Conservation (phyloP, 164 flowering plant genomes). For the Magnolia changhungtana region DNA sequence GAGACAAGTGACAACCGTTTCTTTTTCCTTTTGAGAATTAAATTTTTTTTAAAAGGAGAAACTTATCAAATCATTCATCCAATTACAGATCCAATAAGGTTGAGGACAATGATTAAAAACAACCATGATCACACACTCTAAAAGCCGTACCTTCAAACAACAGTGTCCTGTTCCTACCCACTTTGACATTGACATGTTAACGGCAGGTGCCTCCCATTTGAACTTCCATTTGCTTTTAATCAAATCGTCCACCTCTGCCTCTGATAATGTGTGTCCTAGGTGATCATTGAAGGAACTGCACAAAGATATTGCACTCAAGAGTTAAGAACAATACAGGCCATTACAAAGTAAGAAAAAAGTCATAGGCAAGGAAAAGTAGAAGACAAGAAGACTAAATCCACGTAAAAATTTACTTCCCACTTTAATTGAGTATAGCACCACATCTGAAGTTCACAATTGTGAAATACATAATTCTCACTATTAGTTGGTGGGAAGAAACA, state of each 20-base stretch:
- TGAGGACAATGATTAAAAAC: constrained; percentile 2
- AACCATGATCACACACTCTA: neutral
- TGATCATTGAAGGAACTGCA: constrained; percentile 3
- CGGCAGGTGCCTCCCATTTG: constrained; percentile 66
- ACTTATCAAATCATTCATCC: neutral
- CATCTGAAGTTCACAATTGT: neutral
- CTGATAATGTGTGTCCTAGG: constrained; percentile 31
- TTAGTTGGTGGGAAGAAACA: too few species aligned
- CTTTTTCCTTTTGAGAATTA: neutral
- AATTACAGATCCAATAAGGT: neutral
- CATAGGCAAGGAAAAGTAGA: too few species aligned
- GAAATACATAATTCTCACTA: neutral
- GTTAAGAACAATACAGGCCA: neutral
- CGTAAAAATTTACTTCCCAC: too few species aligned
- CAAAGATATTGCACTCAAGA: neutral
- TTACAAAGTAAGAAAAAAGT: too few species aligned
- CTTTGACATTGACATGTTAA: constrained; percentile 45
- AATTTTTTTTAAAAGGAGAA: neutral
- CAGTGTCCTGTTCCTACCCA: constrained; percentile 83
- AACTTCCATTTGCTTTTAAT: constrained; percentile 45
- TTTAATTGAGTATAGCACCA: too few species aligned
- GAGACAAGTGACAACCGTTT: too few species aligned
- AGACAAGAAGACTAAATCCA: too few species aligned
- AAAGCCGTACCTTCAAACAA: constrained; percentile 42
- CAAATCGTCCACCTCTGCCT: constrained; percentile 46